These are phyloP conservation scores for Pseudonitzschia pungens DNA, from an alignment of 108 stramenopile species.

Conservation along the genomic window DNA sequence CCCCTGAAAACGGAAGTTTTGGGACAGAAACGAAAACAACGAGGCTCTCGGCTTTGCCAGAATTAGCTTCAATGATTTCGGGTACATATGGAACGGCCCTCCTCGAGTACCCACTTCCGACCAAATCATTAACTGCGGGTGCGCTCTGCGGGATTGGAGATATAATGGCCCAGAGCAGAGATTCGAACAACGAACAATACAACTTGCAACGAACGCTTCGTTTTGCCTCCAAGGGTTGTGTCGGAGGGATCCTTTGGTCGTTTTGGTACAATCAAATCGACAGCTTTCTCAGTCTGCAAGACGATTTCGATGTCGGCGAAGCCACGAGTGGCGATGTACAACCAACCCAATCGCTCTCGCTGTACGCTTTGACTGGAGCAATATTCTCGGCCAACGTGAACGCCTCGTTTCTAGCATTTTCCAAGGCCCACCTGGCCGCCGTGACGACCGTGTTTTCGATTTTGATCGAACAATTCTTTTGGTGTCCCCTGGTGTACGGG, in stretches of 20 bases:
- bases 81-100: slow-evolving; percentile 1
- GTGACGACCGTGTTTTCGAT: background rate
- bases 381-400: background rate
- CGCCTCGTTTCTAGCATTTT: background rate
- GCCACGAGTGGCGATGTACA: background rate
- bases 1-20: too few species aligned
- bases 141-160: slow-evolving; percentile 36
- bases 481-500: slow-evolving; percentile 43
- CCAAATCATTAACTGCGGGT: slow-evolving; percentile 35
- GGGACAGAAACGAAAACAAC: background rate
- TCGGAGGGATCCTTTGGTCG: slow-evolving; percentile 7
- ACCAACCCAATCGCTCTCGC: background rate
- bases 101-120: slow-evolving; percentile 31
- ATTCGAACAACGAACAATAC: background rate
- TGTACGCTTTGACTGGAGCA: background rate
- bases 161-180: slow-evolving; percentile 35
- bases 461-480: slow-evolving; percentile 43
- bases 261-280: slow-evolving; percentile 14
- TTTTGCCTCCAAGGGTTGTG: background rate
- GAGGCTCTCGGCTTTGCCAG: background rate
- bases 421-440: background rate
- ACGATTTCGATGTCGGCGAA: background rate
- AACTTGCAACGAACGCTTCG: background rate
- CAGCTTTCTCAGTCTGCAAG: background rate
- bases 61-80: background rate